Evolutionary conservation across 1,284 basidiomycete genomes (phyloP), one percentile per base, ranked within the genome.

Genomic region (Leucocoprinus gongylophorus): DNA sequence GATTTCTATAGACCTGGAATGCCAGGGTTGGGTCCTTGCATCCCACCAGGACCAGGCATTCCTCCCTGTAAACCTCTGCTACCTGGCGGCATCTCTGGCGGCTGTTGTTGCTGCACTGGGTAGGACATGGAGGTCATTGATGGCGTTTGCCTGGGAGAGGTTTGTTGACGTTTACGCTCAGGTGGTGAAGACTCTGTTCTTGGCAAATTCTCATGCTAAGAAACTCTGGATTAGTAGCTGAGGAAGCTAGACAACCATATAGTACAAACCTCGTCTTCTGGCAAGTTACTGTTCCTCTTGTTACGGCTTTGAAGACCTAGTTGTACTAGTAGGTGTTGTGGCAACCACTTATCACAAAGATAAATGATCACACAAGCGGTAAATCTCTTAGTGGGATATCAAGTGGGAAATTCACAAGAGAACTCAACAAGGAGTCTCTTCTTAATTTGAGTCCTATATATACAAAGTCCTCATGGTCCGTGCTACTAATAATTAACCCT

Each of bases 231-330:
- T 10, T 20, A 30, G 48, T 37, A 48, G 38, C 42, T 12, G 37
- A 28, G 48, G 37, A 28, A 49, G 37, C 23, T 39, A 17, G 52
- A 20, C n/a, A 43, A 46, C 29, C 45, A 13, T 35, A 12, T 26
- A 45, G 8, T 46, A 61, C 60, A 58, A 60, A 86, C 84, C 62
- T 85, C 85, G 62, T 85, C 83, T 44, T 76, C 79, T 5, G 85
- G 84, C 2, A 84, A 84, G 12, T 80, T 81, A 58, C 83, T 85
- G 57, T 70, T 82, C 45, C 85, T 75, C 62, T 88, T 87, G 32
- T 67, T 65, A 5, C 69, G 69, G 50, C 58, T 67, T 51, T 50
- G 60, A 53, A 55, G 63, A 46, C 61, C 63, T 65, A 18, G 62
- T 40, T 66, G 68, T 65, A 71, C 71, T 53, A 62, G 61, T 35